These are phyloP conservation scores for Fusarium sp. DNA, from an alignment of 2,329 filamentous ascomycete genomes.

Conservation along the genomic window DNA sequence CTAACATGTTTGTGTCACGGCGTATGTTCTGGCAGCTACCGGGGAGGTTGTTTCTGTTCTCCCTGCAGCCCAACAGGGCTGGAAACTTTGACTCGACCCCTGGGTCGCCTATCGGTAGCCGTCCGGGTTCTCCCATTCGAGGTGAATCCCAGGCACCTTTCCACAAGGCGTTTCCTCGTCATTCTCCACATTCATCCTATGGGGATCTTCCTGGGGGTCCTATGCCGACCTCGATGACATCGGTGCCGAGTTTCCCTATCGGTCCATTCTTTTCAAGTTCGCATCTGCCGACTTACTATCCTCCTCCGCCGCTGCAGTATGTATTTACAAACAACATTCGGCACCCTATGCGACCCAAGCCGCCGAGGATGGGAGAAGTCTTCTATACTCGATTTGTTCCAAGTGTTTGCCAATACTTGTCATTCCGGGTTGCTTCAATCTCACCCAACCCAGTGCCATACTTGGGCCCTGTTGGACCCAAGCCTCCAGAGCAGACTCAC, in stretches of 20 bases:
- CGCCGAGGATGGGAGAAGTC: slow-evolving; percentile 87
- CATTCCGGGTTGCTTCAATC: slow-evolving; percentile 85
- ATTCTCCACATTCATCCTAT: slow-evolving; percentile 44
- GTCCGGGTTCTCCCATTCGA: slow-evolving; percentile 63
- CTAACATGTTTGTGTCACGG: slow-evolving; percentile 83
- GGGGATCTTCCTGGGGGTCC: slow-evolving; percentile 55
- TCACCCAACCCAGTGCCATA: slow-evolving; percentile 73
- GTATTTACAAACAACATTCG: slow-evolving; percentile 81
- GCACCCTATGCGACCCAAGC: slow-evolving; percentile 89
- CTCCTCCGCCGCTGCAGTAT: slow-evolving; percentile 85
- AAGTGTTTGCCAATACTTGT: slow-evolving; percentile 84
- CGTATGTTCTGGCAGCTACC: slow-evolving; percentile 94
- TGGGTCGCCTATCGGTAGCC: slow-evolving; percentile 64
- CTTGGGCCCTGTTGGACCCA: slow-evolving; percentile 66
- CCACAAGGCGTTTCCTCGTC: slow-evolving; percentile 41
- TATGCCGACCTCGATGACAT: slow-evolving; percentile 49
- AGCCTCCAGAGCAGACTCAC: slow-evolving; percentile 53
- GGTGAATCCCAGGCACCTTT: slow-evolving; percentile 42
- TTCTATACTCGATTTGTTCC: slow-evolving; percentile 92
- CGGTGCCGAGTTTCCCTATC: slow-evolving; percentile 55
- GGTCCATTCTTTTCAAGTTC: slow-evolving; percentile 85
- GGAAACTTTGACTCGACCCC: slow-evolving; percentile 52
- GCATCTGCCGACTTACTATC: slow-evolving; percentile 91
- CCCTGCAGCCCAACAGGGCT: slow-evolving; percentile 70
- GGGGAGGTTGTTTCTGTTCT: slow-evolving; percentile 87